Conservation (phyloP, 2,329 filamentous ascomycete genomes). For the Phaeomoniella chlamydospora region DNA sequence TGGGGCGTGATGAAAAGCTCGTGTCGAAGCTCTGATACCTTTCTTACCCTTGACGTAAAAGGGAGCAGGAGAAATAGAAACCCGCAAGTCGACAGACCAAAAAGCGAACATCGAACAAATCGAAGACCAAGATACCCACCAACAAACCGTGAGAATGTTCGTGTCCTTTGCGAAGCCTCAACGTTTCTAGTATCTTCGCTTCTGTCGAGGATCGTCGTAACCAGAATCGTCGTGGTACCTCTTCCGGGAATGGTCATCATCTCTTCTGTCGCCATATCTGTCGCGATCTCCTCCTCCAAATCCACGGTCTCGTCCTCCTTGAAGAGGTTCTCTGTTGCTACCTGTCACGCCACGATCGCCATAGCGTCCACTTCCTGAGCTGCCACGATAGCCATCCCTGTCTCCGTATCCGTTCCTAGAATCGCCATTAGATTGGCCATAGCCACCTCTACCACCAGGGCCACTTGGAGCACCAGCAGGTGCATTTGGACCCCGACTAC, state of each 20-base stretch:
- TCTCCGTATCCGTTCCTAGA: constrained; percentile 43
- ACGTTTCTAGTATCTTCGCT: constrained; percentile 39
- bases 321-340: constrained; percentile 74
- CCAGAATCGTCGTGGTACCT: constrained; percentile 63
- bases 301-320: constrained; percentile 44
- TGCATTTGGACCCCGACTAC: constrained; percentile 28
- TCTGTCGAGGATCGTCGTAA: constrained; percentile 59
- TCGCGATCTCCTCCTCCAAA: constrained; percentile 30
- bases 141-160: constrained; percentile 18
- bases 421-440: constrained; percentile 31
- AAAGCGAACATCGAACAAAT: neutral
- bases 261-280: constrained; percentile 29
- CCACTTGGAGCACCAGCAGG: constrained; percentile 8
- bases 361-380: constrained; percentile 24
- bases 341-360: constrained; percentile 47
- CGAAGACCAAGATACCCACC: constrained; percentile 26
- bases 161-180: too few relatives aligned
- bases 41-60: constrained; percentile 21
- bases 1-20: constrained; percentile 1
- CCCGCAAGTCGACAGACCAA: constrained; percentile 9
- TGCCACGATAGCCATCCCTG: constrained; percentile 34
- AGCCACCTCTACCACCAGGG: constrained; percentile 40
- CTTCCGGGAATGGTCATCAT: constrained; percentile 43
- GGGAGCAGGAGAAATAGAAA: constrained; percentile 12
- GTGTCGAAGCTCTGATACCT: constrained; percentile 1